Base-by-base conservation (phyloP, 2,329 filamentous ascomycete genomes). In the Paecilomyces formosus region DNA sequence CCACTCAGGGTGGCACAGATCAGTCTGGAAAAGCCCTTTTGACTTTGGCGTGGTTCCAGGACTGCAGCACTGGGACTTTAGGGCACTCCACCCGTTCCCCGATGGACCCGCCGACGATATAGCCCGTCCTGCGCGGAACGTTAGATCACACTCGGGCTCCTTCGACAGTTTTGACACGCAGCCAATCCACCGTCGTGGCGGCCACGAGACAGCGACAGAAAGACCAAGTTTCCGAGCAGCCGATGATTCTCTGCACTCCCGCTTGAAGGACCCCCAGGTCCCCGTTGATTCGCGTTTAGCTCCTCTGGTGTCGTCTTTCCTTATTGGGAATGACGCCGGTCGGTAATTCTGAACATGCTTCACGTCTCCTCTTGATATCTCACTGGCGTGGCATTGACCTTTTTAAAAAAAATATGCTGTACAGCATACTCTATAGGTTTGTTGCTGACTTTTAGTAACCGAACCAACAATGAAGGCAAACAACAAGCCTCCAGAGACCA, bases 21-120 rank as follows among this genome's bases (percentile, higher is more conserved):
- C 57, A 33, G 22, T 62, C 60, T 58, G 55, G 57, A 53, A 59
- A 57, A 54, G 24, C 13, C 15, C 39, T 21, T 55, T 56, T 54
- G 54, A 55, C 58, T 50, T 57, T 61, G 63, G 60, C 55, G 59
- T 61, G 62, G 65, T 66, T 68, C 71, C 71, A 69, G 66, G 67
- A 64, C 71, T 72, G 66, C 64, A 71, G 71, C 66, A 66, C 70
- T 68, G 71, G 71, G 68, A 71, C 67, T 65, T 62, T 68, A 68
- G 66, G 61, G 66, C 61, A 60, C 64, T 66, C 68, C 50, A 52
- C 50, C 21, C 26, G 50, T 13, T 12, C 50, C 21, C 13, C 24
- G 22, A 52, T 52, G 50, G 50, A 15, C 18, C 50, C 22, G 50
- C 50, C 22, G 50, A 52, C 28, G 50, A n/a, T 28, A 24, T 15